Evolutionary conservation across 2,329 filamentous ascomycete genomes (phyloP), one percentile per base, ranked within the genome.

Genomic region (Onygenales sp.): DNA sequence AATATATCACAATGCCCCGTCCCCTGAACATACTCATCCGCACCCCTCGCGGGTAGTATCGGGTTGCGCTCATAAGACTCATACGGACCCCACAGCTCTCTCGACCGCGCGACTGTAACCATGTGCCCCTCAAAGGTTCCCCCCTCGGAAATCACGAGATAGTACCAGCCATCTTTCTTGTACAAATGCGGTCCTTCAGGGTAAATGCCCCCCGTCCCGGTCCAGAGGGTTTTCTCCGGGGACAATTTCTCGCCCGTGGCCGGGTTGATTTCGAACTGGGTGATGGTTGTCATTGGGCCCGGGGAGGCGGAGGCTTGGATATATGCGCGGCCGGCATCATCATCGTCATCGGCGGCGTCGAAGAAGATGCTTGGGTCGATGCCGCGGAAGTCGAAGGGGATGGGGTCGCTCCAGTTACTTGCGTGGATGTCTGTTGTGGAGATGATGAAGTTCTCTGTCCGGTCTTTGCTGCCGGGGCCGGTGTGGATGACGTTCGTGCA

Each of bases 101-200:
- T 68, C 0, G 75, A 73, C 5, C 75, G 69, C 2, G 75, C 75
- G 63, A 77, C 74, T 0, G 73, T 77, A 32, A 74, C 74, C 70
- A 73, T 76, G 57, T 80, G 77, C 6, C 71, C 64, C 0, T 72
- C 58, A 0, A 72, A 73, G 0, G 76, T 79, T 2, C 77, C 76
- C 55, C 75, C 75, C 63, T 80, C 77, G 0, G 76, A 74, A 2
- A 71, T 70, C 9, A 78, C 58, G 2, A 79, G 63, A 53, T 79
- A 79, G 55, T 78, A 79, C 59, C 66, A 78, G 0, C 68, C 72
- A 44, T 78, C 74, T 50, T 72, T 73, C 43, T 64, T 68, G 57
- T 77, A 78, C 33, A 80, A 66, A 48, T 80, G 77, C 0, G 78
- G 78, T 0, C 77, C 78, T 57, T 80, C 78, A 0, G 78, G 75